These are phyloP conservation scores for Setaria italica DNA, from an alignment of 202 grass and related monocot species.

Conservation along the genomic window DNA sequence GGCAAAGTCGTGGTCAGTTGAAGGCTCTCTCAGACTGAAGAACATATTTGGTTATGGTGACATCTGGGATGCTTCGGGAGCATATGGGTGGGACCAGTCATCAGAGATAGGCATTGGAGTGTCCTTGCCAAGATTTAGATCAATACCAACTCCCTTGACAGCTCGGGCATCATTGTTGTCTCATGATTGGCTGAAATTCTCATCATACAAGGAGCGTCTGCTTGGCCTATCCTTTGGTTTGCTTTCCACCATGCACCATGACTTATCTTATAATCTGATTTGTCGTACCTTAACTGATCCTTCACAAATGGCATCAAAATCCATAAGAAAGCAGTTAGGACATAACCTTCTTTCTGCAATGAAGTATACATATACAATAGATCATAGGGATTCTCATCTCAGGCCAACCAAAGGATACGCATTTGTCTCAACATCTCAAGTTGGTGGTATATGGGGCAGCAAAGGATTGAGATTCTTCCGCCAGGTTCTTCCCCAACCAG, in stretches of 20 bases:
- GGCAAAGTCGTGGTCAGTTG: conserved; percentile 71
- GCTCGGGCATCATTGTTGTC: conserved; percentile 65
- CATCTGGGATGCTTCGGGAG: conserved; percentile 82
- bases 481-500: conserved; percentile 48
- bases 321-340: conserved; percentile 80
- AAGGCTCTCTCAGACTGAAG: conserved; percentile 75
- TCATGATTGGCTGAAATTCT: conserved; percentile 87
- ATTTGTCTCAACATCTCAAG: conserved; percentile 70
- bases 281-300: conserved; percentile 80
- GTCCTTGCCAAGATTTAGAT: conserved; percentile 76
- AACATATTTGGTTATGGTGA: conserved; percentile 83
- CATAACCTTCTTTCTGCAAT: conserved; percentile 81
- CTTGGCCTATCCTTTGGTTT: conserved; percentile 72
- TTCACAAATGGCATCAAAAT: conserved; percentile 67
- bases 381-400: conserved; percentile 72
- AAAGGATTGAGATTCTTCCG: conserved; percentile 66
- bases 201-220: conserved; percentile 79
- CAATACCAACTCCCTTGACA: conserved; percentile 64
- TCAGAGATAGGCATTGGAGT: conserved; percentile 67
- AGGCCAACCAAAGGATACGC: conserved; percentile 82
- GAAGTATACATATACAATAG: conserved; percentile 78
- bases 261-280: conserved; percentile 74
- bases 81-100: conserved; percentile 72
- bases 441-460: conserved; percentile 77
- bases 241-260: conserved; percentile 62